Percentiles rank a stretch among this genome's conserved stretches.
These are phyloP conservation scores for Trifolium pratense DNA, from an alignment of 306 rosid genomes.

Conservation along the genomic window DNA sequence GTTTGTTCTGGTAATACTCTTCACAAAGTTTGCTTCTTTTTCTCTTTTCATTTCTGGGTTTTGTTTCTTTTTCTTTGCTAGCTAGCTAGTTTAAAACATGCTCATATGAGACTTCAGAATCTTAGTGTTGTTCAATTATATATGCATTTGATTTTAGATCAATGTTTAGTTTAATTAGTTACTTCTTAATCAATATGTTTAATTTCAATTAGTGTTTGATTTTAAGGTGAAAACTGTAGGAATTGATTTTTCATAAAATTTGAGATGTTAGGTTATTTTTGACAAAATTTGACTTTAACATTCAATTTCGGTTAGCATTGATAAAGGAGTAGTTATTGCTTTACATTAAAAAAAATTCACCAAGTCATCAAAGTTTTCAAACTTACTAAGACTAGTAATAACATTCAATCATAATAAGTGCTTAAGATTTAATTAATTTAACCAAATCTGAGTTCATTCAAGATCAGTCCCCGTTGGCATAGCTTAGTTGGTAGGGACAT, in stretches of 20 bases:
- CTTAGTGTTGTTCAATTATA: conserved; percentile 7
- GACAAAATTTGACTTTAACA: neutral
- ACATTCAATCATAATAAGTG: too few relatives aligned
- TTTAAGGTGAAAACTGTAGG: neutral
- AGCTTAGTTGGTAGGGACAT: too few relatives aligned
- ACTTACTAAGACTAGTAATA: too few relatives aligned
- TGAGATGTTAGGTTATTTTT: neutral
- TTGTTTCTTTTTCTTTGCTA: neutral
- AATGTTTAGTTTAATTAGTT: conserved; percentile 6
- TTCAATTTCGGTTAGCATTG: neutral
- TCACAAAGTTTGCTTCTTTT: conserved; percentile 34
- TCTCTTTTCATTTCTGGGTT: conserved; percentile 40
- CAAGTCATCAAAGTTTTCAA: neutral
- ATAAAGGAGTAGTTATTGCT: neutral
- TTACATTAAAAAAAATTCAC: neutral
- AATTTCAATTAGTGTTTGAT: neutral
- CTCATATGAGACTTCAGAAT: neutral
- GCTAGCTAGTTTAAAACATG: neutral
- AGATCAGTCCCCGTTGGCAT: too few relatives aligned
- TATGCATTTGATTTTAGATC: conserved; percentile 35
- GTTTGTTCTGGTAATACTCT: conserved; percentile 73
- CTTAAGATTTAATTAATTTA: too few relatives aligned
- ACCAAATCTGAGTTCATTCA: too few relatives aligned
- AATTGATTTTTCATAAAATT: neutral
- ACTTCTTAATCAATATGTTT: neutral